Conservation (phyloP, 768 basidiomycete species). For the Amyloporia xantha region DNA sequence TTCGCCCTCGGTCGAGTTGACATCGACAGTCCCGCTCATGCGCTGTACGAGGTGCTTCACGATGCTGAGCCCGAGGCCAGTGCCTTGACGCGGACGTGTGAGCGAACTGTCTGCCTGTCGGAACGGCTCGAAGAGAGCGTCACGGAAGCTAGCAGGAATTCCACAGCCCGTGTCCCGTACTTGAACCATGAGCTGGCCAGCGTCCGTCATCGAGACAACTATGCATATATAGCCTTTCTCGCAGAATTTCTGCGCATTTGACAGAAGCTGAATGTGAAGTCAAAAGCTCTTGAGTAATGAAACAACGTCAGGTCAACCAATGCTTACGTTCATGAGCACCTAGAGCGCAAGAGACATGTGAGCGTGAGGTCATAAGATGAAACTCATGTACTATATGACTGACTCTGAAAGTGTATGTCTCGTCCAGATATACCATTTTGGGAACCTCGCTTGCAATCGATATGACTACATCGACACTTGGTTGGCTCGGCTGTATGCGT, state of each 20-base stretch:
- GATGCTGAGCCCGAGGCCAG: slow-evolving; percentile 24
- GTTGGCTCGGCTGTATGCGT: slow-evolving; percentile 19
- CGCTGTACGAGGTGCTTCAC: slow-evolving; percentile 26
- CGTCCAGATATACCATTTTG: slow-evolving; percentile 19
- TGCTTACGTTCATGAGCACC: slow-evolving; percentile 24
- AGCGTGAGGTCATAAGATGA: background rate
- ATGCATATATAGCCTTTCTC: slow-evolving; percentile 22
- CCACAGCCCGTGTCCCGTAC: slow-evolving; percentile 24
- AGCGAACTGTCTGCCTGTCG: slow-evolving; percentile 23
- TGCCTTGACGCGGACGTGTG: slow-evolving; percentile 21
- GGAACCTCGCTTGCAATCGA: slow-evolving; percentile 19
- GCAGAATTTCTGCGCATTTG: slow-evolving; percentile 25
- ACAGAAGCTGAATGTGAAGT: slow-evolving; percentile 19
- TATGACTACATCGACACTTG: slow-evolving; percentile 19
- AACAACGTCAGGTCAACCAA: background rate
- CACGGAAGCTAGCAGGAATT: slow-evolving; percentile 21
- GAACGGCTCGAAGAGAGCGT: slow-evolving; percentile 23
- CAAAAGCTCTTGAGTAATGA: background rate
- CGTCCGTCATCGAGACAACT: slow-evolving; percentile 11
- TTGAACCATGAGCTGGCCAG: slow-evolving; percentile 14
- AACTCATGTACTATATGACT: background rate
- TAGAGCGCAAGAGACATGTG: background rate
- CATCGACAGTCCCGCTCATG: slow-evolving; percentile 23
- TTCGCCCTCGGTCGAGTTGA: slow-evolving; percentile 19
- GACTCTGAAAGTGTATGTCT: slow-evolving; percentile 23